Base-by-base conservation (phyloP, 1,284 basidiomycete species). In the Cutaneotrichosporon cutaneum region DNA sequence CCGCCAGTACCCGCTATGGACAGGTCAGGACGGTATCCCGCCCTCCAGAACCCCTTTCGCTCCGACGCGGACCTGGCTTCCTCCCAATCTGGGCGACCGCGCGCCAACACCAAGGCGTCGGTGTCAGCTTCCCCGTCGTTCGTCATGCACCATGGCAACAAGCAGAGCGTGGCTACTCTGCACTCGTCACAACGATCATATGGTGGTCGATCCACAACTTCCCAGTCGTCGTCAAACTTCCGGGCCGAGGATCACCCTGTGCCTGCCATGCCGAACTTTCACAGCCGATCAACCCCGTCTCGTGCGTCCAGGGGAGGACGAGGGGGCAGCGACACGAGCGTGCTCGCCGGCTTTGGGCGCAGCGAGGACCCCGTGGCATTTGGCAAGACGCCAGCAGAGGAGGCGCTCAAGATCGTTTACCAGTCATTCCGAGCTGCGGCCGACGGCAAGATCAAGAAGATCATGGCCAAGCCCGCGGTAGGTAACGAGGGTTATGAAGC, bases 401-500 rank as follows among this genome's bases (percentile, higher is more conserved):
- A 90, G 70, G 92, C 92, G 1, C 79, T 94, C 35, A 88, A 92
- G 71, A 89, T 90, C 0, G 84, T 94, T 8, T 93, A 94, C 76
- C 88, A 90, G 56, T 86, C 89, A 7, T 94, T 94, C 71, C 88
- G 89, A 4, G 85, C 87, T 0, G 81, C 85, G 2, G 89, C 90
- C 0, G 90, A 94, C 76, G 80, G 81, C 39, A 91, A 92, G 71
- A 88, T 94, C 27, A 85, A 88, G 24, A 77, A 80, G 7, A 90
- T 92, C 68, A 81, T 93, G 52, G 85, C 84, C 5, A 84, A 88
- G 66, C 83, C 84, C 52, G 72, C 88, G 69, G 90, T 92, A 42
- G 18, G 39, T 42, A 26, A 57, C 22, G 26, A 11, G 47, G n/a
- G n/a, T n/a, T n/a, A n/a, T n/a, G n/a, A n/a, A n/a, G n/a, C n/a